A percentile compares a stretch with the other conserved stretches of the same genome.
These are phyloP conservation scores for Cicer cuneatum DNA, from an alignment of 306 rosid species.

Conservation along the genomic window DNA sequence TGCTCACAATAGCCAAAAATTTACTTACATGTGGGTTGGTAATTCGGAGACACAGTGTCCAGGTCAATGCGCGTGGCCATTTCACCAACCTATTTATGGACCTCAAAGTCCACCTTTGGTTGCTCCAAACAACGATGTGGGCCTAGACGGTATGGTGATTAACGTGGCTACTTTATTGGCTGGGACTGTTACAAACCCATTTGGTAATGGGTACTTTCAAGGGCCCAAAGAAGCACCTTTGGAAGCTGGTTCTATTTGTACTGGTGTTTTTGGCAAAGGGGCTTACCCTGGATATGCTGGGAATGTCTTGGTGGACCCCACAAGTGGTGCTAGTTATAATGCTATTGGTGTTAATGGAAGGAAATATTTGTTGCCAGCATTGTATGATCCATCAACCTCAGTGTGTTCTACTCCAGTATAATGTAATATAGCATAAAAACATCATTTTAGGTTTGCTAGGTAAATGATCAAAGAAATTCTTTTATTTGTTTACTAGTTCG, in stretches of 20 bases:
- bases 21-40: constrained; percentile 70
- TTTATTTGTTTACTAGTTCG: not conserved
- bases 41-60: constrained; percentile 74
- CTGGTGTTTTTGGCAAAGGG: constrained; percentile 63
- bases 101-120: constrained; percentile 59
- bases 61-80: constrained; percentile 72
- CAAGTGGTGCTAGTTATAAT: constrained; percentile 63
- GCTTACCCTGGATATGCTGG: constrained; percentile 75
- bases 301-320: constrained; percentile 51
- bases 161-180: constrained; percentile 64
- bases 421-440: not conserved
- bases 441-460: not conserved
- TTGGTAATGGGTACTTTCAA: constrained; percentile 66
- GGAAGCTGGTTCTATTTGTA: constrained; percentile 68
- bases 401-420: constrained; percentile 60
- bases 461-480: not conserved
- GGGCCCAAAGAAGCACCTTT: constrained; percentile 73
- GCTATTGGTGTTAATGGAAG: constrained; percentile 59
- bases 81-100: constrained; percentile 68
- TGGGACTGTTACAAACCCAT: constrained; percentile 63
- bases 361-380: constrained; percentile 65
- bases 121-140: constrained; percentile 75
- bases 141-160: constrained; percentile 68
- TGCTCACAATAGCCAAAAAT: constrained; percentile 34
- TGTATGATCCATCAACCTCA: constrained; percentile 59